These are phyloP conservation scores for Haematococcus sp. DNA, from an alignment of 139 green algal genomes.

Conservation along the genomic window DNA sequence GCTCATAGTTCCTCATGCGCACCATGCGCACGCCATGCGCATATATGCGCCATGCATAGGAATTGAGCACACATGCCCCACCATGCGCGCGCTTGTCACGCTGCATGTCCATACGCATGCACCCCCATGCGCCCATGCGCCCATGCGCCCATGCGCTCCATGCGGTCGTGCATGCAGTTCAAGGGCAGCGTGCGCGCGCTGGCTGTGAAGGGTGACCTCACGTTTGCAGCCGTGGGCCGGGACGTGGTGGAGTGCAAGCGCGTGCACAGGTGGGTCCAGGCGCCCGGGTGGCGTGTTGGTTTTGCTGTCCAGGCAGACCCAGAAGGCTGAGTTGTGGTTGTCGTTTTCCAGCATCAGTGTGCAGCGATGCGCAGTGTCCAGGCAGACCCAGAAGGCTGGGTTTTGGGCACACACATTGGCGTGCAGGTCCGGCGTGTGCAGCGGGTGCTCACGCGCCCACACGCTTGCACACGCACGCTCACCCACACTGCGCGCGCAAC, in stretches of 20 bases:
- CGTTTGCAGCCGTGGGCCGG: conserved; percentile 75
- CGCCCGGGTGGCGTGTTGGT: neutral
- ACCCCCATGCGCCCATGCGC: too few species aligned
- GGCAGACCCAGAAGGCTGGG: neutral
- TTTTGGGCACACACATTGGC: too few species aligned
- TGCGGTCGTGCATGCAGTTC: conserved; percentile 51
- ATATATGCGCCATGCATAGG: too few species aligned
- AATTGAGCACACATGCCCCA: too few species aligned
- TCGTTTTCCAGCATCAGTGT: neutral
- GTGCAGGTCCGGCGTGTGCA: neutral
- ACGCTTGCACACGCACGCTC: too few species aligned
- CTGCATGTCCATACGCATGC: neutral
- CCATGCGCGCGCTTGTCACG: too few species aligned
- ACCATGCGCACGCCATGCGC: too few species aligned
- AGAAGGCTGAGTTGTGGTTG: neutral
- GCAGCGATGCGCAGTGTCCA: too few species aligned
- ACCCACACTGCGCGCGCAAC: too few species aligned
- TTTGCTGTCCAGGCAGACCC: neutral
- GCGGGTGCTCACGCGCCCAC: neutral
- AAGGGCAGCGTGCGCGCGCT: conserved; percentile 66
- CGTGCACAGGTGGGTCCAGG: conserved; percentile 41
- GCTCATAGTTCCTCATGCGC: too few species aligned
- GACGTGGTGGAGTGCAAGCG: conserved; percentile 74
- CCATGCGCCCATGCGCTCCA: too few species aligned
- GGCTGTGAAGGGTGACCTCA: conserved; percentile 74